Evolutionary conservation across 2,329 filamentous ascomycete genomes (phyloP), one percentile per base, ranked within the genome.

Genomic region (Neoscytalidium dimidiatum): DNA sequence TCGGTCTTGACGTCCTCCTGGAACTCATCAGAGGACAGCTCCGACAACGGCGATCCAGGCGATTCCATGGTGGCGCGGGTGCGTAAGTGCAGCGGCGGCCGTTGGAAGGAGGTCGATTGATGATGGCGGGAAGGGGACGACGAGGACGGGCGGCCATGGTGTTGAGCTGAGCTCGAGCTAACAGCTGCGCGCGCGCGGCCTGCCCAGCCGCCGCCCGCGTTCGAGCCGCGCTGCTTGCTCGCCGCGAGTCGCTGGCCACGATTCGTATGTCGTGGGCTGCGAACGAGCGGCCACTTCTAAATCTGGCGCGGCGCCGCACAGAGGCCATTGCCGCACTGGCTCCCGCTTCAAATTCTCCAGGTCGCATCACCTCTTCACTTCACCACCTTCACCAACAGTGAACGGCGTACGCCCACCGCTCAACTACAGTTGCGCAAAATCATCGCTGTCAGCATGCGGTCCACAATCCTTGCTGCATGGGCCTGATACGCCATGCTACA

Each of bases 31-130:
- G 86, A 88, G 68, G 84, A 85, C 68, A 88, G 84, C 67, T 86
- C 86, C 58, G 88, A 90, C 70, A 91, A 85, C 43, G 87, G 86
- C 35, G 87, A 89, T 62, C 81, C 84, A 13, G 86, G 85, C 11
- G 86, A 88, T n/a, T 78, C 77, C 74, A 74, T 87, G 67, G 65
- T 66, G 23, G 61, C 38, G 46, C 26, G 41, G 21, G 58, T 5
- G 28, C 61, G 43, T 41, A 33, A 49, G 19, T 29, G n/a, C 43
- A 58, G 46, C 21, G 17, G 21, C 41, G 62, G 41, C 44, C 23
- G 63, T 19, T 17, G 51, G 53, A 52, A 44, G 51, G 48, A 44
- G 51, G 48, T 28, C 19, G 48, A n/a, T 51, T 58, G 63, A 13
- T 65, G 63, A 43, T 60, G 63, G 44, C 33, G 19, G 31, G 52